Evolutionary conservation across 2,329 filamentous ascomycete genomes (phyloP).

Genomic region (Talaromyces rugulosus): DNA sequence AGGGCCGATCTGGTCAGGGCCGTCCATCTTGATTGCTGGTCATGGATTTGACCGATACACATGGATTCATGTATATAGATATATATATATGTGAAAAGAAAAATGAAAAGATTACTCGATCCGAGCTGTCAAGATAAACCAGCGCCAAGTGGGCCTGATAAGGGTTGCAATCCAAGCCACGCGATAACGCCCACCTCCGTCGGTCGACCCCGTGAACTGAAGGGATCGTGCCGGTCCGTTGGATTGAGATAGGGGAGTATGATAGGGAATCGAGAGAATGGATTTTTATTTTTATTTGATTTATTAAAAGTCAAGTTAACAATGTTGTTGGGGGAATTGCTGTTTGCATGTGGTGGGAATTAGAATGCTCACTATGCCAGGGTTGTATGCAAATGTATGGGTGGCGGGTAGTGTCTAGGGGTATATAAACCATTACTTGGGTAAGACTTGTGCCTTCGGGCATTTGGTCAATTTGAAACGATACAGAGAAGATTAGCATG

Average conservation of each 20-base stretch:
- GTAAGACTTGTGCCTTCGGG: constrained; percentile 33
- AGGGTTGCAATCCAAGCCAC: not conserved
- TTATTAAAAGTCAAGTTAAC: too few species aligned
- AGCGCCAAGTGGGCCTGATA: not conserved
- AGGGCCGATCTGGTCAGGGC: constrained; percentile 42
- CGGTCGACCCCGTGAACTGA: not conserved
- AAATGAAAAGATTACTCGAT: not conserved
- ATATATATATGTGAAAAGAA: not conserved
- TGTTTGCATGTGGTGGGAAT: too few species aligned
- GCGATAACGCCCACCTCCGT: not conserved
- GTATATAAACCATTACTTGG: constrained; percentile 21
- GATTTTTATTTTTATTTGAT: too few species aligned
- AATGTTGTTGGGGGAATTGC: too few species aligned
- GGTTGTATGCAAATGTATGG: too few species aligned
- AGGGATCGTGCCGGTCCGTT: too few species aligned
- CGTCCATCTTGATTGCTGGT: constrained; percentile 25
- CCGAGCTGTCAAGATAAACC: not conserved
- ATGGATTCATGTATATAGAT: not conserved
- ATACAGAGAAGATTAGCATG: constrained; percentile 80
- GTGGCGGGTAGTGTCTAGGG: too few species aligned
- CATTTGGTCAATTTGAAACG: constrained; percentile 64
- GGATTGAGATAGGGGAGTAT: too few species aligned
- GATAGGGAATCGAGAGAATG: too few species aligned
- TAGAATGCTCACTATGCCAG: too few species aligned
- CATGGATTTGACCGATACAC: not conserved